These are phyloP conservation scores for Singerocomus rubriflavus DNA, from an alignment of 1,284 basidiomycete genomes.

Conservation along the genomic window DNA sequence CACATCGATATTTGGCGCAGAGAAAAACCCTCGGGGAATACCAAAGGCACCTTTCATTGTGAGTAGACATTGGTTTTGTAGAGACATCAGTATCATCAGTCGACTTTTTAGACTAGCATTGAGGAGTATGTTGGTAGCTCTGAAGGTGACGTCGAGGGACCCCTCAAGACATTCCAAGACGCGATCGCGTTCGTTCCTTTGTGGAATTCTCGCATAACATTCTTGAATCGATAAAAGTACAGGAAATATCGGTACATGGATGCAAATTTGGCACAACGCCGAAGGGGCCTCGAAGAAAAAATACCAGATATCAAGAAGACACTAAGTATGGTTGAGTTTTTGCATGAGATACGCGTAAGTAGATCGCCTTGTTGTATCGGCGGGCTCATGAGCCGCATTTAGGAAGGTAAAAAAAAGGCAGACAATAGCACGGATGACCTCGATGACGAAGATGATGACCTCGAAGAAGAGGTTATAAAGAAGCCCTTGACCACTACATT, in stretches of 20 bases:
- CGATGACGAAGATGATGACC: slow-evolving; percentile 45
- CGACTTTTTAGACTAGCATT: slow-evolving; percentile 67
- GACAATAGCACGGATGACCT: slow-evolving; percentile 44
- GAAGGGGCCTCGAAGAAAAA: slow-evolving; percentile 84
- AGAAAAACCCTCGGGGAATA: slow-evolving; percentile 88
- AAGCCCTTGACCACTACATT: slow-evolving; percentile 83
- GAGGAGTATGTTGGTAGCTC: slow-evolving; percentile 83
- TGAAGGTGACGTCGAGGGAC: slow-evolving; percentile 75
- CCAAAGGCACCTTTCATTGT: slow-evolving; percentile 95
- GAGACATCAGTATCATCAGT: slow-evolving; percentile 3
- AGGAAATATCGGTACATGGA: slow-evolving; percentile 99
- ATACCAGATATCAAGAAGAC: slow-evolving; percentile 97
- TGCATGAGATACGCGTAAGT: slow-evolving; percentile 70
- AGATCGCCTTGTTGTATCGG: neutral
- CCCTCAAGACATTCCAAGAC: slow-evolving; percentile 86
- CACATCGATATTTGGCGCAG: slow-evolving; percentile 44
- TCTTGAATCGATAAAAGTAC: slow-evolving; percentile 32
- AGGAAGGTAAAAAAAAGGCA: slow-evolving; percentile 61
- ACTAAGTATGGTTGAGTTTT: slow-evolving; percentile 82
- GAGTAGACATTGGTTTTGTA: slow-evolving; percentile 33
- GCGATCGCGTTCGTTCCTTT: slow-evolving; percentile 74
- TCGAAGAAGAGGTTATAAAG: slow-evolving; percentile 32
- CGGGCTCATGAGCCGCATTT: slow-evolving; percentile 1
- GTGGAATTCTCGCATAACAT: slow-evolving; percentile 17
- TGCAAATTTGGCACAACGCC: slow-evolving; percentile 76